Base-by-base conservation (phyloP, 352 stramenopile genomes). In the Pythium coloratum region DNA sequence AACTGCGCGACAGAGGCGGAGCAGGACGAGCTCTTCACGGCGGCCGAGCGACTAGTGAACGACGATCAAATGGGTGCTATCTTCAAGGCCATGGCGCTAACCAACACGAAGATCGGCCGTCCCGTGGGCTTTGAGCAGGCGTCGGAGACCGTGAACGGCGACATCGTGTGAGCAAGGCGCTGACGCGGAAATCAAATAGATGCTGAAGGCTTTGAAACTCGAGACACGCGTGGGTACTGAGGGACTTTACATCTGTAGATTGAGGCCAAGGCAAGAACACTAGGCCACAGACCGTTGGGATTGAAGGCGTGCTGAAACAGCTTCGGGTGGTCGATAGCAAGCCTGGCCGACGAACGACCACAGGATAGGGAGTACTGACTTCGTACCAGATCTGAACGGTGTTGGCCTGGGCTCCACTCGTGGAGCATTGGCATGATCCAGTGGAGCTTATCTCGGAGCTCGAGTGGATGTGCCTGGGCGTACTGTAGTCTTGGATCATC, bases 71-170 rank as follows among this genome's bases (percentile, higher is more conserved):
- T 98, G 92, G 95, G 94, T 30, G 84, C 88, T 47, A 91, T 96
- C 66, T 99, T 97, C 76, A 98, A 98, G 69, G 95, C 96, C 30
- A 84, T 99, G 76, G 92, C 92, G 6, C 75, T 98, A 60, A 89
- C 75, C 13, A 74, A 90, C 70, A 66, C 71, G 40, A 70, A 79
- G 33, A 77, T 91, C 34, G 77, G 82, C 2, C 55, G 83, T 20
- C 83, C 82, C 7, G 81, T 91, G 6, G 85, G 85, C 49, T 93
- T 93, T 57, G 84, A 91, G 62, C 20, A 68, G 46, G 67, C 67
- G 8, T 10, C 10, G 2, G 62, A 73, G 49, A 73, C 67, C 26
- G 53, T 33, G 28, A 68, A 68, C 36, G 38, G 18, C 50, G 40
- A 49, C 6, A 49, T 16, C 24, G 40, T 49, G 40, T 49, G 40